Conservation (phyloP, 2,329 filamentous ascomycete genomes). For the Bipolaris gigantea region DNA sequence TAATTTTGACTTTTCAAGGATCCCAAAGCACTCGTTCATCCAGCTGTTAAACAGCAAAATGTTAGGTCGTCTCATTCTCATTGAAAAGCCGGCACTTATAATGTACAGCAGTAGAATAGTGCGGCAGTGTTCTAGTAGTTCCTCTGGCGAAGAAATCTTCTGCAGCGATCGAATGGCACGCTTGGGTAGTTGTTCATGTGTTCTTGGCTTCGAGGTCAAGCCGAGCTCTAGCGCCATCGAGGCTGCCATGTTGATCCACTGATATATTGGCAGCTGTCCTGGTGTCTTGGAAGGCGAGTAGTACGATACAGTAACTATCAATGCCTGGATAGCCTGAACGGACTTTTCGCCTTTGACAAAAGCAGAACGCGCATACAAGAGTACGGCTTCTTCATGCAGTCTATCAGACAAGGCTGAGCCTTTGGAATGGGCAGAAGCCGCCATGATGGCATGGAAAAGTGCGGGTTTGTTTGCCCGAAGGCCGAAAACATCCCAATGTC, state of each 20-base stretch:
- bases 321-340: constrained; percentile 40
- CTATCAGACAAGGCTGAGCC: constrained; percentile 36
- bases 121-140: constrained; percentile 41
- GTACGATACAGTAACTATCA: constrained; percentile 40
- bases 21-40: constrained; percentile 40
- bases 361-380: constrained; percentile 37
- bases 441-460: constrained; percentile 43
- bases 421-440: constrained; percentile 39
- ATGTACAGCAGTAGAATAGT: constrained; percentile 39
- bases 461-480: constrained; percentile 37
- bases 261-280: constrained; percentile 40
- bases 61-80: constrained; percentile 40
- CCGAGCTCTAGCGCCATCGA: constrained; percentile 44
- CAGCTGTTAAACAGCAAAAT: constrained; percentile 42
- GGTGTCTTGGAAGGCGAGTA: constrained; percentile 40
- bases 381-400: constrained; percentile 39
- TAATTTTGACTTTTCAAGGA: constrained; percentile 37
- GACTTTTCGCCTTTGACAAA: constrained; percentile 45
- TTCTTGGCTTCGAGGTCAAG: constrained; percentile 41
- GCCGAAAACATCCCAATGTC: constrained; percentile 36
- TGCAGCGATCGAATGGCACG: constrained; percentile 36
- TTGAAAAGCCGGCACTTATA: constrained; percentile 39
- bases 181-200: constrained; percentile 44
- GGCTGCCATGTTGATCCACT: constrained; percentile 41
- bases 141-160: constrained; percentile 40